Conservation (phyloP, 1,139 yeast genomes). For the Protomyces arabidopsidicola region DNA sequence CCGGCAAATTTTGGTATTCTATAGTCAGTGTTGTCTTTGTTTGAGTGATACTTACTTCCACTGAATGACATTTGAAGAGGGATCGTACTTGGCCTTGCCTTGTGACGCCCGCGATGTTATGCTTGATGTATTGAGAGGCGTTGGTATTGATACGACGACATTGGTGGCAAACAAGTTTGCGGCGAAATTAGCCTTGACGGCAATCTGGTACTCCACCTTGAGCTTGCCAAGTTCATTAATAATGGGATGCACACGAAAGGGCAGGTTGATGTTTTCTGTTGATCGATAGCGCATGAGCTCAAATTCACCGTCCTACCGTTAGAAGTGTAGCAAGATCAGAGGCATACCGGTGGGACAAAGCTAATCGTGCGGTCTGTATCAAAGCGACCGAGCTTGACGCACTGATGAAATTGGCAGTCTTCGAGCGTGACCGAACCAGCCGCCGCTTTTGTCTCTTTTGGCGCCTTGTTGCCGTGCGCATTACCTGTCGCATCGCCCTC, state of each 20-base stretch:
- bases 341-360: constrained; percentile 62
- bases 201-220: constrained; percentile 54
- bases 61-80: constrained; percentile 58
- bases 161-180: constrained; percentile 60
- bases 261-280: constrained; percentile 58
- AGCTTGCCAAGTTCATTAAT: constrained; percentile 52
- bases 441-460: constrained; percentile 39
- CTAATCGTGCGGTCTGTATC: constrained; percentile 63
- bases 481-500: constrained; percentile 27
- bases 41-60: constrained; percentile 48
- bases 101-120: constrained; percentile 46
- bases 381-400: constrained; percentile 68
- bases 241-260: constrained; percentile 64
- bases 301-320: constrained; percentile 65
- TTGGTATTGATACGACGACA: constrained; percentile 62
- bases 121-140: constrained; percentile 59
- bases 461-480: constrained; percentile 28
- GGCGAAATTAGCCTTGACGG: constrained; percentile 60
- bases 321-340: neutral
- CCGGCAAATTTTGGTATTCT: constrained; percentile 61
- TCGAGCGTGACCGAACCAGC: constrained; percentile 56
- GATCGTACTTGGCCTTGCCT: constrained; percentile 65
- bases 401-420: constrained; percentile 84
- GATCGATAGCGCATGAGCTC: constrained; percentile 77
- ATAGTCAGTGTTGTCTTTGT: constrained; percentile 30